Conservation (phyloP, 495 filamentous ascomycete species). For the Neurospora sp. region DNA sequence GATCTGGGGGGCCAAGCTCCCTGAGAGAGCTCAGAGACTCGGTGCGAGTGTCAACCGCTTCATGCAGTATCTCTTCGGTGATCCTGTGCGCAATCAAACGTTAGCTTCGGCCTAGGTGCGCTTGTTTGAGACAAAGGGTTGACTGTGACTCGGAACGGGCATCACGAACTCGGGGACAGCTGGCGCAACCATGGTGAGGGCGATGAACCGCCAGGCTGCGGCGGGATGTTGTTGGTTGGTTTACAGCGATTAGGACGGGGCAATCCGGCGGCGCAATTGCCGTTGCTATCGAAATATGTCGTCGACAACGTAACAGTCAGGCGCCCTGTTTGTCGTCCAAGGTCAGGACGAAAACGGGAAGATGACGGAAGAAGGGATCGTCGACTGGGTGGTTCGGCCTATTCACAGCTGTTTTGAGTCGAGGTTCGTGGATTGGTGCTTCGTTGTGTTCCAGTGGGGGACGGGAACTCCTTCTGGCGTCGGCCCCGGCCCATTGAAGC, state of each 20-base stretch:
- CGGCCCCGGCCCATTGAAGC: background rate
- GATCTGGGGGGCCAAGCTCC: slow-evolving; percentile 89
- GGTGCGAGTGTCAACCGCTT: slow-evolving; percentile 81
- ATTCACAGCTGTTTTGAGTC: background rate
- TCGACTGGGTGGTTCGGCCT: background rate
- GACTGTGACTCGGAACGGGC: slow-evolving; percentile 6
- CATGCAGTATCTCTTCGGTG: slow-evolving; percentile 78
- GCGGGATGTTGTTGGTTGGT: background rate
- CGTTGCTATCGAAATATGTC: background rate
- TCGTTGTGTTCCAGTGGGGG: background rate
- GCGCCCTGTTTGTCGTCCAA: background rate
- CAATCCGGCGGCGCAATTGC: background rate
- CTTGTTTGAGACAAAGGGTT: background rate
- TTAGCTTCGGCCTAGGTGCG: slow-evolving; percentile 11
- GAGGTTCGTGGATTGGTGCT: background rate
- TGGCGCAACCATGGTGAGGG: slow-evolving; percentile 67
- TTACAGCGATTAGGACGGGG: background rate
- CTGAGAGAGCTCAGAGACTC: slow-evolving; percentile 73
- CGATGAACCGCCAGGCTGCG: background rate
- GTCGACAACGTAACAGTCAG: background rate
- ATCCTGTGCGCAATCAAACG: slow-evolving; percentile 44
- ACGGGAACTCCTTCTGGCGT: background rate
- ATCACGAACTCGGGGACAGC: slow-evolving; percentile 75
- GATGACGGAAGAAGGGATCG: background rate
- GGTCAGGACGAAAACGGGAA: background rate